Evolutionary conservation across 1,284 basidiomycete species (phyloP).

Genomic region (Austropuccinia psidii): DNA sequence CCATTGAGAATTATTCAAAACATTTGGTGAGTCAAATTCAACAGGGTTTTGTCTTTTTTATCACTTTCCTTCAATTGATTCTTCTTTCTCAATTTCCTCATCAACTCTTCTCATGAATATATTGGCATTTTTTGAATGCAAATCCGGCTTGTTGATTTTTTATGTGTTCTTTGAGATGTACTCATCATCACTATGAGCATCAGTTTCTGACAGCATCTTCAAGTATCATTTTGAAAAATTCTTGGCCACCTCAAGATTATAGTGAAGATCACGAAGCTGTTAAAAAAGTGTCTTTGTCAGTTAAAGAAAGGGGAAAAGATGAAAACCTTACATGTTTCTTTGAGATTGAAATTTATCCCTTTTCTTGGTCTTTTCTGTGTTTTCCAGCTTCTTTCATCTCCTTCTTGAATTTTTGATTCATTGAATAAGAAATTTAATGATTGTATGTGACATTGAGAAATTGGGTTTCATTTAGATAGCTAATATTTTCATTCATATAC

Average conservation of each 20-base stretch:
- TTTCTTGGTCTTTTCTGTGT: not conserved
- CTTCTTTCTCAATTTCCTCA: not conserved
- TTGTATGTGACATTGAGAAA: not conserved
- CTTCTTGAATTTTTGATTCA: not conserved
- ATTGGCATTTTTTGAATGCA: not conserved
- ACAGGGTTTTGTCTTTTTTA: not conserved
- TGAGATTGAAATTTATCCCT: not conserved
- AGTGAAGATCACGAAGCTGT: not conserved
- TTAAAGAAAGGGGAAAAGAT: too few species aligned
- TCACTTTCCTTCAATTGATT: not conserved
- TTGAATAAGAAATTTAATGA: constrained; percentile 3
- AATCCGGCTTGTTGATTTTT: not conserved
- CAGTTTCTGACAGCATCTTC: not conserved
- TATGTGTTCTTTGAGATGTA: too few species aligned
- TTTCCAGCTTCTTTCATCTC: not conserved
- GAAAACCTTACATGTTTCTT: constrained; percentile 4
- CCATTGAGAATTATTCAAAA: not conserved
- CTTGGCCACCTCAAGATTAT: not conserved
- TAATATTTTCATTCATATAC: too few species aligned
- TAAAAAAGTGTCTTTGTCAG: too few species aligned
- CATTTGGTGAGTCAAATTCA: not conserved
- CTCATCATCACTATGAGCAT: constrained; percentile 26
- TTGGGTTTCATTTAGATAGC: too few species aligned
- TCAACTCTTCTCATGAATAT: not conserved
- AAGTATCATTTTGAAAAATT: not conserved